Evolutionary conservation across 805 yeast genomes (phyloP), one percentile per base, ranked within the genome.

Genomic region (Yamadazyma sp.): DNA sequence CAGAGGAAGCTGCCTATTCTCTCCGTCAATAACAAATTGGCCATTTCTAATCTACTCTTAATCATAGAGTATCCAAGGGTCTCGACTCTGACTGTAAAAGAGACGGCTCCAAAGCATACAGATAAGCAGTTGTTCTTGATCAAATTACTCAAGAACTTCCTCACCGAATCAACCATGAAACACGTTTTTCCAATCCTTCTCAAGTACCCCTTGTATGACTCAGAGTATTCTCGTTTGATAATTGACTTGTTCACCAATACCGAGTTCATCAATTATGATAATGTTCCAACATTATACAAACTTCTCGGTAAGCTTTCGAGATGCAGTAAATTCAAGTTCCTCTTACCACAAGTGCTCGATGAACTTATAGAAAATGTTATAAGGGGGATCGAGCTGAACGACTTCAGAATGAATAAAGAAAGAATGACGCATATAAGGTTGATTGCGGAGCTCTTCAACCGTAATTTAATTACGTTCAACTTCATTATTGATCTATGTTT

Each of bases 361-460:
- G 64, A 73, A 11, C 37, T 82, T 2, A 46, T 84, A 11, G 96
- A 89, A 51, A 67, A 70, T n/a, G 68, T 84, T 11, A 66, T 71
- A 7, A 50, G 78, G 17, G 93, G 88, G 0, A 59, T 88, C 42
- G 95, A 88, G 50, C 47, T 66, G 4, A 77, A 80, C 44, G 77
- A 78, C 47, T 82, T 75, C 50, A 67, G 77, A 38, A 56, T 62
- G 35, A 82, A 82, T 48, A 71, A 89, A 53, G 60, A 62, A 10
- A 64, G 95, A 40, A 56, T 84, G 41, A 71, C 93, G 0, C 77
- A 80, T 37, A 71, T 77, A 5, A 74, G 67, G 49, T 81, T 78
- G 48, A 46, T 90, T 10, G 74, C 79, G 0, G 83, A 78, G 40
- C 53, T 88, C 18, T 73, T 61, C 53, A 77, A 78, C 45, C 42